A percentile compares a stretch with the other conserved stretches of the same genome.
phyloP scores from a whole-genome alignment of 345 rosid species.

The Salix dunnii region DNA sequence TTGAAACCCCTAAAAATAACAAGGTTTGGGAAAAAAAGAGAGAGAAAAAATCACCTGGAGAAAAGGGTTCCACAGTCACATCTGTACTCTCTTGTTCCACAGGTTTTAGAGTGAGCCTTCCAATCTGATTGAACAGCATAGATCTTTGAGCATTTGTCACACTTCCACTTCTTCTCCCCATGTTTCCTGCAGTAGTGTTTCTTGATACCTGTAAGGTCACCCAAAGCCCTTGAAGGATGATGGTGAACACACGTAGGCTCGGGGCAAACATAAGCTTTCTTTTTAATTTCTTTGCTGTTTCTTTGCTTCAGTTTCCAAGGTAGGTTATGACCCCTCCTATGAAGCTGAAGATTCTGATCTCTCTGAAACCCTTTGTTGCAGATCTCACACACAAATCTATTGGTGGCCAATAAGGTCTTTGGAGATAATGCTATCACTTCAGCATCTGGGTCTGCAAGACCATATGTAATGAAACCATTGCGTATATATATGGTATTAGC shows the following conservation, averaged over 20 bases:
- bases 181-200: conserved; percentile 91
- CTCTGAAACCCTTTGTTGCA: conserved; percentile 93
- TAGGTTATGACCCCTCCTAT: conserved; percentile 90
- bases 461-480: background rate
- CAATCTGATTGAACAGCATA: conserved; percentile 98
- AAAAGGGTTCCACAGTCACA: conserved; percentile 96
- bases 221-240: conserved; percentile 87
- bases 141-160: conserved; percentile 83
- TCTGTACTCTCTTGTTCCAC: conserved; percentile 90
- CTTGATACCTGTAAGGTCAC: conserved; percentile 95
- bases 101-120: conserved; percentile 93
- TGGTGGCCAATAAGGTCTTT: conserved; percentile 67
- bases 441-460: conserved; percentile 72
- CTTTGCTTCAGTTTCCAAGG: conserved; percentile 95
- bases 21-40: background rate
- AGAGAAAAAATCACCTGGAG: conserved; percentile 53
- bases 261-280: conserved; percentile 76
- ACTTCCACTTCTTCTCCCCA: conserved; percentile 97
- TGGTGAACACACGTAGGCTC: conserved; percentile 83
- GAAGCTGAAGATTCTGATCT: conserved; percentile 94
- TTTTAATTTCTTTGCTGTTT: conserved; percentile 47
- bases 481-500: background rate
- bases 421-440: conserved; percentile 93
- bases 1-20: background rate
- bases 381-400: conserved; percentile 92